A percentile compares a stretch with the other conserved stretches of the same genome.
Conservation (phyloP, 2,329 filamentous ascomycete genomes). For the Aspergillus puulaauensis region DNA sequence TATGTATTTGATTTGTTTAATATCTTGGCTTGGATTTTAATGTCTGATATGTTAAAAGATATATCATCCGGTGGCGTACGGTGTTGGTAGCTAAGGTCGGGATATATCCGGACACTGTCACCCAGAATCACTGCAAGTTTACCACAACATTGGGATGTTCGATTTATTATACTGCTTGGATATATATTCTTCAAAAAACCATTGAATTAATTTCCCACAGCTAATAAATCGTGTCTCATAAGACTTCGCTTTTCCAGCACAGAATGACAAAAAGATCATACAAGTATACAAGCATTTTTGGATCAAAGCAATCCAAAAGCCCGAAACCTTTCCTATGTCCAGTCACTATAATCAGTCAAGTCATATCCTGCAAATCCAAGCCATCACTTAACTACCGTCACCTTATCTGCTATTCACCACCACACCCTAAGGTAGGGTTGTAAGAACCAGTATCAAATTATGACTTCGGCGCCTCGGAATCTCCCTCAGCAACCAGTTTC, state of each 20-base stretch:
- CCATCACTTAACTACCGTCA: neutral
- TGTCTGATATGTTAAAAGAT: neutral
- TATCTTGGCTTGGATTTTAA: neutral
- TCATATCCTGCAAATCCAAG: neutral
- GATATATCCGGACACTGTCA: neutral
- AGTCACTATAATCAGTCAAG: neutral
- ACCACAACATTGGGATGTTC: too few species aligned
- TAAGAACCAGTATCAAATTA: neutral
- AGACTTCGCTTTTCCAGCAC: neutral
- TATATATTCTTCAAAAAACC: neutral
- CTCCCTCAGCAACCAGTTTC: conserved; percentile 68
- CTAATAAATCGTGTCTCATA: neutral
- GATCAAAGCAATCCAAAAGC: neutral
- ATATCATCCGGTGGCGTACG: neutral
- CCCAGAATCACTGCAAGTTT: neutral
- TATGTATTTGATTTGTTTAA: neutral
- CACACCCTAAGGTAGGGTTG: too few species aligned
- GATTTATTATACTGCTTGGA: neutral
- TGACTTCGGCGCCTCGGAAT: conserved; percentile 40
- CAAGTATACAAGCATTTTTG: neutral
- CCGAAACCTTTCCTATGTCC: neutral
- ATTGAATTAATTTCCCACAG: neutral
- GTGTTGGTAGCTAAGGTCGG: neutral
- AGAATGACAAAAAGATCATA: neutral
- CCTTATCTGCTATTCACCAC: too few species aligned